Evolutionary conservation across 805 yeast species (phyloP).

Genomic region (Metschnikowia gelsemii): DNA sequence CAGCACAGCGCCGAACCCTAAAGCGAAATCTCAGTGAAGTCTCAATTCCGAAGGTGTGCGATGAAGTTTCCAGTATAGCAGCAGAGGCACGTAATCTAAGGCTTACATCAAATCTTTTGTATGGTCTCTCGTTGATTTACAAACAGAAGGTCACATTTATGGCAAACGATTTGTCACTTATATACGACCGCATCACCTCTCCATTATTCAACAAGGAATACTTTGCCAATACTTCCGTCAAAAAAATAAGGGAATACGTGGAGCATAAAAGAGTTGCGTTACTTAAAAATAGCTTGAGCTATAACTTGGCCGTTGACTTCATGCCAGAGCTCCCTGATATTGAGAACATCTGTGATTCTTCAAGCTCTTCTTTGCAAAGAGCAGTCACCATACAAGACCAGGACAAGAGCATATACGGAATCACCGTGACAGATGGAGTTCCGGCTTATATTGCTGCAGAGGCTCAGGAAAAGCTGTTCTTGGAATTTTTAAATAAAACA

Average conservation of each 20-base stretch:
- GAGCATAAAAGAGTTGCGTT: not conserved
- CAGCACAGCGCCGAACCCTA: conserved; percentile 26
- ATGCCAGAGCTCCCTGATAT: conserved; percentile 8
- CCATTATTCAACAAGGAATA: conserved; percentile 3
- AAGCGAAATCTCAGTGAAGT: conserved; percentile 33
- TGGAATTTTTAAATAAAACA: conserved; percentile 19
- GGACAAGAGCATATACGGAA: not conserved
- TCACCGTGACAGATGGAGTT: not conserved
- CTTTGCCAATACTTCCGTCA: not conserved
- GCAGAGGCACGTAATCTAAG: conserved; percentile 28
- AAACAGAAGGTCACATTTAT: conserved; percentile 50
- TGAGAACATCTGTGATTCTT: not conserved
- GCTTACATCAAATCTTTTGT: conserved; percentile 43
- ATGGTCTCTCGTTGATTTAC: conserved; percentile 50
- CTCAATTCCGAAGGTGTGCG: conserved; percentile 46
- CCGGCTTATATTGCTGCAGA: conserved; percentile 6
- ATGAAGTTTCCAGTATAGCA: conserved; percentile 14
- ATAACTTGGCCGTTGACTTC: conserved; percentile 28
- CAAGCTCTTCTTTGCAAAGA: not conserved
- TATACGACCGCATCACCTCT: conserved; percentile 13
- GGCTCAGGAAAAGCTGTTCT: conserved; percentile 17
- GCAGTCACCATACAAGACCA: conserved; percentile 3
- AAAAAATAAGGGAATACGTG: not conserved
- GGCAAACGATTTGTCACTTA: conserved; percentile 29
- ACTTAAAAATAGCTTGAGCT: conserved; percentile 27